Conservation (phyloP, 352 stramenopile species). For the Pythium phragmiticola region DNA sequence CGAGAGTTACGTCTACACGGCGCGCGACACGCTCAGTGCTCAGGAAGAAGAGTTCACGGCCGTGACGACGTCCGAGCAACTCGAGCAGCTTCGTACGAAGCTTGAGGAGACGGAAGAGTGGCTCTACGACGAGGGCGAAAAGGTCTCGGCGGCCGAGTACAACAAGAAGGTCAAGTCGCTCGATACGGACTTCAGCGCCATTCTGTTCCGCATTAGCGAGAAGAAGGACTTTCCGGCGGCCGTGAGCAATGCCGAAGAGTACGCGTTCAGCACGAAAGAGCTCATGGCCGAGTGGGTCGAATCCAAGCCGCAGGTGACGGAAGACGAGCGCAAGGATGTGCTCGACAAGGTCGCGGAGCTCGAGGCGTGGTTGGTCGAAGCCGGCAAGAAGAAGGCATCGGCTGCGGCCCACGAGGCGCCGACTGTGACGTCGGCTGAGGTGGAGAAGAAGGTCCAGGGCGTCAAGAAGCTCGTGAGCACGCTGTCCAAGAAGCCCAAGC, state of each 20-base stretch:
- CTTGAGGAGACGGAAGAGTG: conserved; percentile 90
- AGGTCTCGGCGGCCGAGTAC: conserved; percentile 83
- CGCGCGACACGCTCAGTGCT: conserved; percentile 83
- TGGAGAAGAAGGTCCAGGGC: conserved; percentile 82
- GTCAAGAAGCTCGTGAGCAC: conserved; percentile 82
- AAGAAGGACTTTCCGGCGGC: conserved; percentile 81
- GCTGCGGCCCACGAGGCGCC: conserved; percentile 70
- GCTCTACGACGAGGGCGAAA: conserved; percentile 92
- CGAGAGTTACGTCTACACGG: conserved; percentile 93
- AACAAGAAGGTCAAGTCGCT: conserved; percentile 83
- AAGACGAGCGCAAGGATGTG: conserved; percentile 88
- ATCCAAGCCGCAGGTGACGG: conserved; percentile 83
- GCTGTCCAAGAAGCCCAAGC: conserved; percentile 82
- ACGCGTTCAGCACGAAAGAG: conserved; percentile 59
- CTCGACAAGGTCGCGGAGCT: conserved; percentile 85
- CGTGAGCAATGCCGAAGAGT: conserved; percentile 65
- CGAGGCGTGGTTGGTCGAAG: conserved; percentile 79
- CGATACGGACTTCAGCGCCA: conserved; percentile 77
- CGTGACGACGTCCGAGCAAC: conserved; percentile 83
- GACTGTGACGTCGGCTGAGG: conserved; percentile 84
- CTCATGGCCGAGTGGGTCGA: conserved; percentile 62
- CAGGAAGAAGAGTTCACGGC: conserved; percentile 78
- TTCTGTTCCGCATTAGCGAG: conserved; percentile 90
- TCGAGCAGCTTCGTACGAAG: conserved; percentile 70
- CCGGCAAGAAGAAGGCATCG: conserved; percentile 70